Percentiles rank a stretch among this genome's conserved stretches.
These are phyloP conservation scores for Fremontodendron californicum DNA, from an alignment of 345 rosid genomes.

Conservation along the genomic window DNA sequence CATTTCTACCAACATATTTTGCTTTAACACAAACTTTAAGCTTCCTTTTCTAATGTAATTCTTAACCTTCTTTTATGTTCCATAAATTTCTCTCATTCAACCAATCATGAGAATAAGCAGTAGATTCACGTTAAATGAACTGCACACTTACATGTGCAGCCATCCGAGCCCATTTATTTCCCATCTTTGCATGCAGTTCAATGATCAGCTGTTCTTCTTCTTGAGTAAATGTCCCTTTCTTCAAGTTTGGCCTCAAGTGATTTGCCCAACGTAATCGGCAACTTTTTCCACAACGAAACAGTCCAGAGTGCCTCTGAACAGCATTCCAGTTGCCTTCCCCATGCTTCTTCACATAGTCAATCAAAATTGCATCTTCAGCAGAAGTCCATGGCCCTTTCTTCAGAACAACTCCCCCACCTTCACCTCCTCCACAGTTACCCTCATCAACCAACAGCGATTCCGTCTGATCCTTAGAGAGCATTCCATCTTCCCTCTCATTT, in stretches of 20 bases:
- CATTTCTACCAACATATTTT: neutral
- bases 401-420: constrained; percentile 44
- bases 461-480: constrained; percentile 46
- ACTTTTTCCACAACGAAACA: constrained; percentile 94
- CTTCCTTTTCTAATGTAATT: neutral
- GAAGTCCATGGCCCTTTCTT: constrained; percentile 99
- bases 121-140: neutral
- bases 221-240: constrained; percentile 92
- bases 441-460: constrained; percentile 54
- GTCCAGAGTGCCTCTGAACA: constrained; percentile 81
- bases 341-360: constrained; percentile 84
- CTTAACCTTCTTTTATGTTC: neutral
- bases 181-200: constrained; percentile 89
- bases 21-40: neutral
- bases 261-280: constrained; percentile 97
- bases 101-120: neutral
- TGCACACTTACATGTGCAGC: constrained; percentile 83
- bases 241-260: constrained; percentile 92
- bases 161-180: constrained; percentile 98
- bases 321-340: constrained; percentile 99
- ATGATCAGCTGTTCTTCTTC: constrained; percentile 88
- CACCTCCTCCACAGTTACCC: constrained; percentile 35
- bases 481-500: constrained; percentile 57
- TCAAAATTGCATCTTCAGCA: constrained; percentile 78
- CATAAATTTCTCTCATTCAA: neutral